A percentile compares a stretch with the other conserved stretches of the same genome.
phyloP scores from a whole-genome alignment of 495 filamentous ascomycete species.

The Penicillium salamii region DNA sequence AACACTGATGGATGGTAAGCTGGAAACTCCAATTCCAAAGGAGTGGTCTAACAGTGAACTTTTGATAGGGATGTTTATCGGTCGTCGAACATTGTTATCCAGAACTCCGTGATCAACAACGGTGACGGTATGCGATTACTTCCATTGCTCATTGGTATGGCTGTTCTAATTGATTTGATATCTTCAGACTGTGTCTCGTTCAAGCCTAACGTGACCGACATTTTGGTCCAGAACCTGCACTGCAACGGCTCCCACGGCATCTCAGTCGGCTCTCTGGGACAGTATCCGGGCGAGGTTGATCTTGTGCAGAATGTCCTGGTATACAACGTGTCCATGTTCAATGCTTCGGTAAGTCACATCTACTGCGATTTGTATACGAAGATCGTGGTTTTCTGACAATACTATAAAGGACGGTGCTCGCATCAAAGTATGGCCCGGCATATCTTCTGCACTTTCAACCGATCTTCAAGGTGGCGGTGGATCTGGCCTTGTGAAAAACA shows the following conservation, averaged over 20 bases:
- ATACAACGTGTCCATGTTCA: conserved; percentile 65
- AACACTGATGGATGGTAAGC: conserved; percentile 65
- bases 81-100: conserved; percentile 59
- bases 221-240: conserved; percentile 65
- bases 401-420: conserved; percentile 55
- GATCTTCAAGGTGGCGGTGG: conserved; percentile 63
- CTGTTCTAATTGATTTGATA: too few species aligned
- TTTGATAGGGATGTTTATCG: conserved; percentile 58
- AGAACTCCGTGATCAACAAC: conserved; percentile 66
- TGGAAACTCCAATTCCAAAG: too few species aligned
- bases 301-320: conserved; percentile 65
- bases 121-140: conserved; percentile 51
- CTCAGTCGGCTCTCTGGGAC: conserved; percentile 65
- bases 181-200: conserved; percentile 65
- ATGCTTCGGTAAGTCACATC: conserved; percentile 44
- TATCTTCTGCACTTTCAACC: conserved; percentile 44
- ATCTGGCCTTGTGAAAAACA: conserved; percentile 50
- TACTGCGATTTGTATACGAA: background rate
- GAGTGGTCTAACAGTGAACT: background rate
- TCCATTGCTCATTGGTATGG: background rate
- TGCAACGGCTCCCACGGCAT: conserved; percentile 77
- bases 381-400: background rate
- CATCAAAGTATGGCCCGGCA: conserved; percentile 69
- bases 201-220: conserved; percentile 74
- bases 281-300: conserved; percentile 61